phyloP scores from a whole-genome alignment of 129 eudicot species.

The Centaurea solstitialis region DNA sequence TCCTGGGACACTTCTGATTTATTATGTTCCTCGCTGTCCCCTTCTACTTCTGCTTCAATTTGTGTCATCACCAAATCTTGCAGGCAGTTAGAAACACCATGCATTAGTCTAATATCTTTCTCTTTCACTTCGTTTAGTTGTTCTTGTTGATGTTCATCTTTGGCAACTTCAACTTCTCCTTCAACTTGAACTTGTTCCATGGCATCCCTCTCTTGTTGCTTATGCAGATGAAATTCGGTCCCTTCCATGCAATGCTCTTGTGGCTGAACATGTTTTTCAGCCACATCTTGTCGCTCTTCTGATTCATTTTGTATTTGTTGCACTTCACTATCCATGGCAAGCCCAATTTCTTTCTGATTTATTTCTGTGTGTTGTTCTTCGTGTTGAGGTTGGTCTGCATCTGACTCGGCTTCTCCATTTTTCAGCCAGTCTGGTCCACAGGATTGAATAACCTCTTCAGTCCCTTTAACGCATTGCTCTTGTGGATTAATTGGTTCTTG shows the following conservation, averaged over 20 bases:
- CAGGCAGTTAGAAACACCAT: not conserved
- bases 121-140: not conserved
- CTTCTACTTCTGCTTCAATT: not conserved
- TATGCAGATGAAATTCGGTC: not conserved
- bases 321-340: not conserved
- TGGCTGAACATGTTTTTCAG: not conserved
- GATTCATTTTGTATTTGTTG: not conserved
- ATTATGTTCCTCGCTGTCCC: constrained; percentile 4
- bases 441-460: constrained; percentile 2
- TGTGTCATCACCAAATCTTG: not conserved
- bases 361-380: constrained; percentile 27
- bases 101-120: constrained; percentile 6
- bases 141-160: constrained; percentile 4
- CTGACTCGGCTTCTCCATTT: constrained; percentile 12
- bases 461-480: constrained; percentile 15
- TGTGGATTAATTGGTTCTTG: constrained; percentile 14
- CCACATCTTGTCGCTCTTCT: not conserved
- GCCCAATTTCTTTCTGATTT: constrained; percentile 11
- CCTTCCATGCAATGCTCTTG: not conserved
- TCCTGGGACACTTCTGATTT: not conserved
- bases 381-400: constrained; percentile 20
- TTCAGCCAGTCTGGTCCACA: constrained; percentile 14
- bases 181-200: not conserved
- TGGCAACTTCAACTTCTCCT: constrained; percentile 10
- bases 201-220: not conserved